These are phyloP conservation scores for Cicer cuneatum DNA, from an alignment of 306 rosid genomes.

Conservation along the genomic window DNA sequence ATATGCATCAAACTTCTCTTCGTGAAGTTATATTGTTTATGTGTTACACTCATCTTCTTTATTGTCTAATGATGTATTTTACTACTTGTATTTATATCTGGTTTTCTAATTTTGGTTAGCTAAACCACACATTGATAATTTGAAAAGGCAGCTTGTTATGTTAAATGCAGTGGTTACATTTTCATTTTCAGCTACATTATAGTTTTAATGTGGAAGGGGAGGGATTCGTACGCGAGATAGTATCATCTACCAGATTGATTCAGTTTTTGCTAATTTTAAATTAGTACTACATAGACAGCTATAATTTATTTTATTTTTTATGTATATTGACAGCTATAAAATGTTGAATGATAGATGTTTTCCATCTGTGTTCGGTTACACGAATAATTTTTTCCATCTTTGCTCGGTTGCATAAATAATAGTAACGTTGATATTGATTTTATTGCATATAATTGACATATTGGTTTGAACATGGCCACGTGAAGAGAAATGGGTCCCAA, in stretches of 20 bases:
- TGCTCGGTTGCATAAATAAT: no score
- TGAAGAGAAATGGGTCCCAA: background rate
- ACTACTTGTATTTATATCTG: slow-evolving; percentile 3
- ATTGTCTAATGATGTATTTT: background rate
- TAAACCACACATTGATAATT: slow-evolving; percentile 14
- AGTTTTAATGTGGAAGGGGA: slow-evolving; percentile 2
- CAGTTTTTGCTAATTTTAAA: background rate
- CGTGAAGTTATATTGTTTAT: slow-evolving; percentile 19
- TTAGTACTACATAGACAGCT: background rate
- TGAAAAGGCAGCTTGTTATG: slow-evolving; percentile 7
- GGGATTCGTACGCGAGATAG: slow-evolving; percentile 11
- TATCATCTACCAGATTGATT: background rate
- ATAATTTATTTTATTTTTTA: no score
- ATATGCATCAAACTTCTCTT: slow-evolving; percentile 14
- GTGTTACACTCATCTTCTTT: slow-evolving; percentile 2
- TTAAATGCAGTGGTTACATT: background rate
- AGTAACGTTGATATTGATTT: no score
- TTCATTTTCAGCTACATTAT: background rate
- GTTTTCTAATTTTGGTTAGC: background rate
- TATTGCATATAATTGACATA: background rate
- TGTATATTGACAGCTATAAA: slow-evolving; percentile 13
- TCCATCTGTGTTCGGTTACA: background rate
- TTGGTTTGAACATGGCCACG: slow-evolving; percentile 4
- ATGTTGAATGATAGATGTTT: background rate
- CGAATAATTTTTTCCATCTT: background rate